These are phyloP conservation scores for Arachnomyces sp. DNA, from an alignment of 2,329 filamentous ascomycete species.

Conservation along the genomic window DNA sequence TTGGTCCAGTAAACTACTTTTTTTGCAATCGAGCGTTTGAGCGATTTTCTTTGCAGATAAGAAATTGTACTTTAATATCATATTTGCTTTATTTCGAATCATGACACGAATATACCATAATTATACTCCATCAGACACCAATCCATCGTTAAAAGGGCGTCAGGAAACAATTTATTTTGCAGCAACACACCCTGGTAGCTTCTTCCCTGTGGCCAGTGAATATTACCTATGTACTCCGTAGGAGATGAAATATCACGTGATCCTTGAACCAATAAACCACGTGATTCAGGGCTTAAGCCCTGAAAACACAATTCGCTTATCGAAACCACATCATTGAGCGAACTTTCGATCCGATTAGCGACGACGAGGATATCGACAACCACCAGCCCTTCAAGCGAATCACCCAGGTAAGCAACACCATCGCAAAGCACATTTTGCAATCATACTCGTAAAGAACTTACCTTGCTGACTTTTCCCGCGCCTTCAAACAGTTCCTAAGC, in stretches of 20 bases:
- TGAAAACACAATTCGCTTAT: conserved; percentile 37
- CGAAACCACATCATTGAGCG: conserved; percentile 25
- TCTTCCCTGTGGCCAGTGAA: no score
- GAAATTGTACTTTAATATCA: no score
- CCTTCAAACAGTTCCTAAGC: conserved; percentile 38
- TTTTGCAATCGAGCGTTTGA: no score
- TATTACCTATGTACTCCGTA: no score
- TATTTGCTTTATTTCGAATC: no score
- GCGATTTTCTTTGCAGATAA: no score
- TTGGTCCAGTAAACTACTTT: conserved; percentile 38
- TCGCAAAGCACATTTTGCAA: conserved; percentile 4
- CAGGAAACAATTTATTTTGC: no score
- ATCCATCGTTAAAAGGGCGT: no score
- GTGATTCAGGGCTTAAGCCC: conserved; percentile 28
- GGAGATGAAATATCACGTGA: no score
- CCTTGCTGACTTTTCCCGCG: conserved; percentile 19
- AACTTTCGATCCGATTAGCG: conserved; percentile 33
- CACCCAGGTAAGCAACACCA: conserved; percentile 29
- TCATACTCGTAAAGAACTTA: conserved; percentile 1
- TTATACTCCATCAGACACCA: no score
- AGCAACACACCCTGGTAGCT: no score
- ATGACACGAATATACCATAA: no score
- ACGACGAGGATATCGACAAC: conserved; percentile 40
- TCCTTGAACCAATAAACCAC: conserved; percentile 10
- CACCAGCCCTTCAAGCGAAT: conserved; percentile 40